phyloP scores from a whole-genome alignment of 208 protist genomes.

The Phytomonas sp. region DNA sequence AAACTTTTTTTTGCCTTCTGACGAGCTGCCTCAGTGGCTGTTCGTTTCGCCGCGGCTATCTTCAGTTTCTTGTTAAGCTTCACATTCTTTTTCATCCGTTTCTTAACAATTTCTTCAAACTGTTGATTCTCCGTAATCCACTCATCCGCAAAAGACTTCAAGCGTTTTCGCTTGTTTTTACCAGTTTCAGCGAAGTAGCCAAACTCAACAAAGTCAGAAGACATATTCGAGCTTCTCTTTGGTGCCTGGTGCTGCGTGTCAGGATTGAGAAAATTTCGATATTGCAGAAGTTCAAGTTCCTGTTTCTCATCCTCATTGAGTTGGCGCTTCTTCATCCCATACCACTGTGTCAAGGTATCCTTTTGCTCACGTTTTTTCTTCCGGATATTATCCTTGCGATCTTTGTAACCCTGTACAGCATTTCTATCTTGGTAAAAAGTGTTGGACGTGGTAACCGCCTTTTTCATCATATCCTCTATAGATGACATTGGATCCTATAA shows the following conservation, averaged over 20 bases:
- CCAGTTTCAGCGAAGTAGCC: slow-evolving; percentile 73
- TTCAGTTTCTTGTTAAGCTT: slow-evolving; percentile 73
- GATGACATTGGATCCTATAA: slow-evolving; percentile 16
- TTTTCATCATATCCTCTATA: slow-evolving; percentile 76
- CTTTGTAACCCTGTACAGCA: slow-evolving; percentile 56
- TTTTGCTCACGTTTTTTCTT: slow-evolving; percentile 54
- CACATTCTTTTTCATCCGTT: slow-evolving; percentile 71
- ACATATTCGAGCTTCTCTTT: slow-evolving; percentile 40
- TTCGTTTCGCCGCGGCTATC: slow-evolving; percentile 41
- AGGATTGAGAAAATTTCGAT: slow-evolving; percentile 82
- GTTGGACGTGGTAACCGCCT: slow-evolving; percentile 64
- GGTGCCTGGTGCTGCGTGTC: slow-evolving; percentile 71
- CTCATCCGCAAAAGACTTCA: slow-evolving; percentile 85
- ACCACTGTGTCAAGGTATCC: slow-evolving; percentile 81
- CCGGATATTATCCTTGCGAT: slow-evolving; percentile 64
- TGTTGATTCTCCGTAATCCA: slow-evolving; percentile 83
- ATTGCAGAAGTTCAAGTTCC: slow-evolving; percentile 81
- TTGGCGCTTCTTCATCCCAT: slow-evolving; percentile 66
- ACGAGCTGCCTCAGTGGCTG: slow-evolving; percentile 30
- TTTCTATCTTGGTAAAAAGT: slow-evolving; percentile 56
- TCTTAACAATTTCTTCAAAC: slow-evolving; percentile 53
- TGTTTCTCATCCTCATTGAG: slow-evolving; percentile 47
- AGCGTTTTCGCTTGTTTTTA: slow-evolving; percentile 61
- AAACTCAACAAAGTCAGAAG: slow-evolving; percentile 77
- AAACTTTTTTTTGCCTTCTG: slow-evolving; percentile 40